Conservation (phyloP, 345 rosid genomes). For the Salix purpurea region DNA sequence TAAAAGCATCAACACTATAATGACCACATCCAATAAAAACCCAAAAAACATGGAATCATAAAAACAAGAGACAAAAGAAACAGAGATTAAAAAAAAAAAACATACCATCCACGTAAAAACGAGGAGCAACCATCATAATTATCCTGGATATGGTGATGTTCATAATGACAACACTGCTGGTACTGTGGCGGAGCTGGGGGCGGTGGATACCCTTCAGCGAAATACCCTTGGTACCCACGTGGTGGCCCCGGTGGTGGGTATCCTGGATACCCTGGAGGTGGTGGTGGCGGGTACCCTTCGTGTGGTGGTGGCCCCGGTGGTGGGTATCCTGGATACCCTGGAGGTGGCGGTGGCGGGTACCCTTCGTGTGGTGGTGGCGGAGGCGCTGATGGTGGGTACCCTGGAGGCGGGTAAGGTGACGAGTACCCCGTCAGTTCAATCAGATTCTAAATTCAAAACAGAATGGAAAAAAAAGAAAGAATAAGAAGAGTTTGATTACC, state of each 20-base stretch:
- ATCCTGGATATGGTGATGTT: conserved; percentile 48
- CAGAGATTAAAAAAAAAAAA: neutral
- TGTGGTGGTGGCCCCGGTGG: neutral
- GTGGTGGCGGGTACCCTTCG: conserved; percentile 22
- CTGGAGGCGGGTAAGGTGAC: neutral
- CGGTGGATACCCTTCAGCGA: conserved; percentile 53
- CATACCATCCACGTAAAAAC: conserved; percentile 73
- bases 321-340: too few relatives aligned
- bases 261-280: conserved; percentile 35
- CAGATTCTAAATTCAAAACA: neutral
- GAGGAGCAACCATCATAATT: conserved; percentile 53
- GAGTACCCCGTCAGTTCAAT: conserved; percentile 34
- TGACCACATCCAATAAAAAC: neutral
- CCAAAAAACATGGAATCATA: neutral
- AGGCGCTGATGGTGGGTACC: neutral
- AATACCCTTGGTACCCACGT: conserved; percentile 80
- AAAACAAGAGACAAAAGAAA: neutral
- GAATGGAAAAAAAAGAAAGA: neutral
- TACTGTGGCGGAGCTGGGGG: conserved; percentile 45
- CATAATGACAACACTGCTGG: conserved; percentile 36
- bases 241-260: conserved; percentile 46
- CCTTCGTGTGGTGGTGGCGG: too few relatives aligned
- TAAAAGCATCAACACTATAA: neutral
- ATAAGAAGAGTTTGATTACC: conserved; percentile 25
- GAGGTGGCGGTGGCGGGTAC: too few relatives aligned